Evolutionary conservation across 495 filamentous ascomycete genomes (phyloP), one percentile per base, ranked within the genome.

Genomic region (Tuber calosporum): DNA sequence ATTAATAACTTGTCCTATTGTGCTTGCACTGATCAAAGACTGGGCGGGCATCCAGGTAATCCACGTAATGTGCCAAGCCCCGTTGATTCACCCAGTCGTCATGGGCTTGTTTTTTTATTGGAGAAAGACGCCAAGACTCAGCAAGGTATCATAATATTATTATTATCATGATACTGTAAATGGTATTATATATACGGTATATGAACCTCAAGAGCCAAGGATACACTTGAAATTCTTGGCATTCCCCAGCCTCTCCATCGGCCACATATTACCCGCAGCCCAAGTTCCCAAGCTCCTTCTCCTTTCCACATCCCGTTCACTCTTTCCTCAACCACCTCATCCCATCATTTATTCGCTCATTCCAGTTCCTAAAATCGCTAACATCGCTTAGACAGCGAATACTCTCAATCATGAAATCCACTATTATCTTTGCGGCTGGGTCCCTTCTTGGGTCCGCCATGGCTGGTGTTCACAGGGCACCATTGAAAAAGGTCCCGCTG

Each of bases 401-500:
- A 68, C 30, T 43, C 30, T 68, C 79, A 81, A 86, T 80, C 82
- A 98, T 98, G 94, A 98, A 96, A 88, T 87, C 88, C 79, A 84
- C 89, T 84, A 85, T 90, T 77, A 83, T 89, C 75, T 81, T 90
- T 76, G 87, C 93, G 80, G 89, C 93, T 85, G 88, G 89, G 79
- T 90, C 90, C 88, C 88, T 97, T 89, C 86, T 96, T 82, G 89
- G 92, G 85, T 89, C 90, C 83, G 90, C 91, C 79, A 87, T 91
- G 82, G 93, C 91, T 74, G 92, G 89, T 81, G 86, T 95, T 62
- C 93, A 97, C 87, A 94, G 92, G 87, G 88, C 97, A 86, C 96
- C 96, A 87, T 89, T 99, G 79, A 91, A 96, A 87, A 99, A 99
- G 89, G 85, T 98, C 71, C 92, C 96, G 74, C 86, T 98, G 53